Evolutionary conservation across 371 early-diverging fungal species (phyloP).

Genomic region (Mortierella sp.): DNA sequence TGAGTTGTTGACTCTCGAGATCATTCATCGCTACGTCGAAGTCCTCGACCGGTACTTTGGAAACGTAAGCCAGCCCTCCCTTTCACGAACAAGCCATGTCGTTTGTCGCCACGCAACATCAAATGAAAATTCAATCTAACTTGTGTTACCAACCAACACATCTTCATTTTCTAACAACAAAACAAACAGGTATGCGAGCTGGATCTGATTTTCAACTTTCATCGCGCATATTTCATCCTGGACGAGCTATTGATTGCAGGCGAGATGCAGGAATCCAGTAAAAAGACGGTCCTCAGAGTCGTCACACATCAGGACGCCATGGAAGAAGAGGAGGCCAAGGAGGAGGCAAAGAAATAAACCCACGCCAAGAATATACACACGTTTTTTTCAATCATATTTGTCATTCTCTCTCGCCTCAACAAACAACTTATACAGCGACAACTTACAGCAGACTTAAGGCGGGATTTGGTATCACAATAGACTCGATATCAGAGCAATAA

Average conservation of each 20-base stretch:
- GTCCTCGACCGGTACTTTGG: slow-evolving; percentile 97
- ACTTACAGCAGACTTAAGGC: not conserved
- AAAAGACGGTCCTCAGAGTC: slow-evolving; percentile 81
- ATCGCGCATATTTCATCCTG: slow-evolving; percentile 88
- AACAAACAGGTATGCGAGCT: slow-evolving; percentile 85
- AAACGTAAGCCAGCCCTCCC: slow-evolving; percentile 74
- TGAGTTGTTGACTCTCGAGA: slow-evolving; percentile 93
- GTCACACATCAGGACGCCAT: slow-evolving; percentile 83
- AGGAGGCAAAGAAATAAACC: slow-evolving; percentile 59
- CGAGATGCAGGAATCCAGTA: slow-evolving; percentile 87
- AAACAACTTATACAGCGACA: not conserved
- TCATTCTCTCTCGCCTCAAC: not conserved
- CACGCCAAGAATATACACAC: not conserved
- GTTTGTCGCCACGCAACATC: too few relatives aligned
- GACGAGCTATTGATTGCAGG: slow-evolving; percentile 90
- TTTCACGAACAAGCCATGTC: too few relatives aligned
- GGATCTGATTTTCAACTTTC: slow-evolving; percentile 71
- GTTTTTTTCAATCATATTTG: not conserved
- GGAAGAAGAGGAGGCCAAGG: slow-evolving; percentile 80
- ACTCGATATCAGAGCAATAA: slow-evolving; percentile 6
- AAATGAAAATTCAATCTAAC: too few relatives aligned
- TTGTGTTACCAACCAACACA: not conserved
- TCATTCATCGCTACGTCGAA: slow-evolving; percentile 98
- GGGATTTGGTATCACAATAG: not conserved
- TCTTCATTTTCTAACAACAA: not conserved